Evolutionary conservation across 345 rosid species (phyloP).

Genomic region (Stellera chamaejasme): DNA sequence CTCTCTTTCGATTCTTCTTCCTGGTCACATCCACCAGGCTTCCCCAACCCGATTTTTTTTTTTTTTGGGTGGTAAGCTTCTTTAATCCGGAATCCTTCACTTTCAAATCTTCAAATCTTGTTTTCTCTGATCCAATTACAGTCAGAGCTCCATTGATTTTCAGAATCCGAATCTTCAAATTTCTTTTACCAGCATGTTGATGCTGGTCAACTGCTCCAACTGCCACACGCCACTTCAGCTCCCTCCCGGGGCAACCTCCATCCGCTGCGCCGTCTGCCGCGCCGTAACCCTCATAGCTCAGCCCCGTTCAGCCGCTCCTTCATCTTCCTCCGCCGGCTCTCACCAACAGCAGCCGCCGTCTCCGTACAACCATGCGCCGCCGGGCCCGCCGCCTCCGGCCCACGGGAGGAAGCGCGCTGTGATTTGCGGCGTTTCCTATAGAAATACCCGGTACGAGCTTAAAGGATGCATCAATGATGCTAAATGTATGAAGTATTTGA

Average conservation of each 20-base stretch:
- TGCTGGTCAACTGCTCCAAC: slow-evolving; percentile 62
- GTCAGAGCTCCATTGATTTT: too few species aligned
- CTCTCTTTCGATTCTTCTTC: too few species aligned
- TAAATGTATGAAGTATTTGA: slow-evolving; percentile 76
- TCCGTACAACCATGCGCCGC: slow-evolving; percentile 40
- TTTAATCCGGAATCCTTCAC: too few species aligned
- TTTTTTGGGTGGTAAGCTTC: too few species aligned
- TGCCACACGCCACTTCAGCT: slow-evolving; percentile 64
- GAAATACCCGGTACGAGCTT: slow-evolving; percentile 35
- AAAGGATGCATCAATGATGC: slow-evolving; percentile 87
- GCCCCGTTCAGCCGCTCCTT: slow-evolving; percentile 18
- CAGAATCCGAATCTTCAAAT: not conserved
- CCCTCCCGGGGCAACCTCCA: slow-evolving; percentile 54
- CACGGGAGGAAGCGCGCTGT: slow-evolving; percentile 77
- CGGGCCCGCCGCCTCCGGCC: slow-evolving; percentile 38
- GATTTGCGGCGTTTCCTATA: slow-evolving; percentile 64
- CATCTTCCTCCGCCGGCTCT: slow-evolving; percentile 10
- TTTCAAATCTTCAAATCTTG: too few species aligned
- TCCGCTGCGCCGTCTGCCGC: slow-evolving; percentile 72
- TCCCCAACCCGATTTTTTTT: too few species aligned
- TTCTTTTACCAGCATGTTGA: slow-evolving; percentile 18
- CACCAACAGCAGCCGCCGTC: slow-evolving; percentile 15
- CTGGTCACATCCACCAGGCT: too few species aligned
- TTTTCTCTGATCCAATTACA: too few species aligned
- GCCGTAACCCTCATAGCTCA: slow-evolving; percentile 39